Conservation (phyloP, 495 filamentous ascomycete genomes). For the Tetracladium marchalianum region DNA sequence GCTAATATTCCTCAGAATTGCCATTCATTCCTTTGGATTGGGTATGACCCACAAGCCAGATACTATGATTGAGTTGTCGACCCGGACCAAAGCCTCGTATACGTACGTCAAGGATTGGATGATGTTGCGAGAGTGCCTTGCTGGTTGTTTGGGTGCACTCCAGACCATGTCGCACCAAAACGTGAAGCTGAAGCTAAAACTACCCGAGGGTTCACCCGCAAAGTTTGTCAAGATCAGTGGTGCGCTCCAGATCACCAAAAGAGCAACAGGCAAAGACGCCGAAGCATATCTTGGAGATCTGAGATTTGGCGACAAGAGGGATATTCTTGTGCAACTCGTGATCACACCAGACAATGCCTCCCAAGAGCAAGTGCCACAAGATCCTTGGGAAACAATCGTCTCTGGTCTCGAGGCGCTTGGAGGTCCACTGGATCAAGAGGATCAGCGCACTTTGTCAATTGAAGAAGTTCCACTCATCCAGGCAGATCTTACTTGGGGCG, state of each 20-base stretch:
- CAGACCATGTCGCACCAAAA: constrained; percentile 98
- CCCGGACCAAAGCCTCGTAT: constrained; percentile 91
- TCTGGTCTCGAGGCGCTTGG: constrained; percentile 92
- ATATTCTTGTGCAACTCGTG: constrained; percentile 90
- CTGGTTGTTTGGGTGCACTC: constrained; percentile 86
- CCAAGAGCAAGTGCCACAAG: constrained; percentile 79
- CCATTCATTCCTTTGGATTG: constrained; percentile 93
- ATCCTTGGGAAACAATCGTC: constrained; percentile 94
- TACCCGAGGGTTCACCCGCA: constrained; percentile 93
- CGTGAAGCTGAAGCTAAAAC: constrained; percentile 87
- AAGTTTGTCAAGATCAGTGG: constrained; percentile 99
- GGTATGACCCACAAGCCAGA: constrained; percentile 97
- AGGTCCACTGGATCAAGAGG: constrained; percentile 82
- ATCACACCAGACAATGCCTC: constrained; percentile 83
- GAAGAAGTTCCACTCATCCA: constrained; percentile 95
- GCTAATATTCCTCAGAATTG: constrained; percentile 48
- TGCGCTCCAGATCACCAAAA: constrained; percentile 92
- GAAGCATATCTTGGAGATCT: constrained; percentile 91
- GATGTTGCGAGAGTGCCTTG: constrained; percentile 97
- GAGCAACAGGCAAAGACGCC: constrained; percentile 91
- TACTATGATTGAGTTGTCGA: constrained; percentile 96
- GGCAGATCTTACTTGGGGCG: constrained; percentile 87
- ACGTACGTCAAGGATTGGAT: constrained; percentile 99
- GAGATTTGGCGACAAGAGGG: constrained; percentile 93
- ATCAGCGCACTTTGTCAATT: constrained; percentile 72